Evolutionary conservation across 352 stramenopile species (phyloP), one percentile per base, ranked within the genome.

Genomic region (Pythium sukuiense): DNA sequence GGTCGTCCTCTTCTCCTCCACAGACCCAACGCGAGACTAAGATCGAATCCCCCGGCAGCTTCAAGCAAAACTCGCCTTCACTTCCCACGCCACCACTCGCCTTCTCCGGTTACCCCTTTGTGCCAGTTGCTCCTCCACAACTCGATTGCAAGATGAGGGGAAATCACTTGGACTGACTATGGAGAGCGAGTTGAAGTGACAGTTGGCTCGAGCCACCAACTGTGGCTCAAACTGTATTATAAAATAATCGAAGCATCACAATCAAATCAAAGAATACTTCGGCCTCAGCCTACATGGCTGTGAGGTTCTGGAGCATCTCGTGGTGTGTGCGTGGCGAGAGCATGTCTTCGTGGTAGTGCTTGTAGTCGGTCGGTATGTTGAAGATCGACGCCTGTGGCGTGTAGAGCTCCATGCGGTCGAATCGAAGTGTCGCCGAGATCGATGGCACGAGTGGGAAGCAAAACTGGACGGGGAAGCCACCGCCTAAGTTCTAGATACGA

Each of bases 391-490:
- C 39, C 0, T 74, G 66, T 11, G 77, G 79, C n/a, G 63, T 76
- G 65, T 65, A 48, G 2, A 89, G 69, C 60, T 78, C 64, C 72
- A 88, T 80, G 20, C 61, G 39, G 46, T 81, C 63, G 54, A 88
- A 90, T 14, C 77, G 79, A 33, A 90, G 87, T 0, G 77, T 87
- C 12, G 82, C 82, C 2, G 79, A 83, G 39, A 89, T 66, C 4
- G 82, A 89, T 2, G 80, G 80, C 45, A 89, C 61, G n/a, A 90
- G 49, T 4, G 82, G 82, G 35, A 90, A 85, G 70, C 77, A 82
- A 66, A 89, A 90, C 62, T 90, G 79, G 16, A 90, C 80, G 11
- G 82, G 82, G 45, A 89, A 90, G n/a, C 79, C 82, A 7, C 84
- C 72, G 11, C 67, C 75, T n/a, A 26, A 80, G 55, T 26, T 71